These are phyloP conservation scores for Geranium brycei DNA, from an alignment of 345 rosid genomes.

Conservation along the genomic window DNA sequence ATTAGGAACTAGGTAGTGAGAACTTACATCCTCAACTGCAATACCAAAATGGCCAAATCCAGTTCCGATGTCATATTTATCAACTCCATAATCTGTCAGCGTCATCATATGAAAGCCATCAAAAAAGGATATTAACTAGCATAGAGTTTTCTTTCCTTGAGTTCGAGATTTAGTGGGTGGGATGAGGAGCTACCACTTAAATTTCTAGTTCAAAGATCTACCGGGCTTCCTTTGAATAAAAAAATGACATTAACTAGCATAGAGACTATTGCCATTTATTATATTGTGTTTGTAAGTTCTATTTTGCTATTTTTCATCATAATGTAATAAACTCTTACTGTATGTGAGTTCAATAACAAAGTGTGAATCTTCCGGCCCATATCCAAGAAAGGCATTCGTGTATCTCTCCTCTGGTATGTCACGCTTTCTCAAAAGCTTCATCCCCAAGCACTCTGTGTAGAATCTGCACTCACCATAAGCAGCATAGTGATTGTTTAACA, in stretches of 20 bases:
- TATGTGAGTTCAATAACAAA: constrained; percentile 89
- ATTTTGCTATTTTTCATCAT: background rate
- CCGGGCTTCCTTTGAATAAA: too few species aligned
- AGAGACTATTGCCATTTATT: background rate
- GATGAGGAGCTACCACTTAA: too few species aligned
- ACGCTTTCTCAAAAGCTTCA: constrained; percentile 91
- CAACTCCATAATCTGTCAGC: constrained; percentile 83
- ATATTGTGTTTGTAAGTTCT: too few species aligned
- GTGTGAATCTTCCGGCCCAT: constrained; percentile 94
- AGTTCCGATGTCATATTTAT: constrained; percentile 72
- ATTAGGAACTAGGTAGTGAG: background rate
- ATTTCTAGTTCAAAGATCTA: too few species aligned
- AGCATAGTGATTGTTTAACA: background rate
- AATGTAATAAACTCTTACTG: constrained; percentile 23
- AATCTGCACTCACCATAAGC: constrained; percentile 37
- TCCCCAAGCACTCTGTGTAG: constrained; percentile 90
- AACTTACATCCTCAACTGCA: constrained; percentile 87
- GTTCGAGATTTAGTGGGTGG: too few species aligned
- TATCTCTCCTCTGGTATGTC: constrained; percentile 98
- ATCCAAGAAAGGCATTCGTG: constrained; percentile 94
- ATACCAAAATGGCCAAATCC: constrained; percentile 97
- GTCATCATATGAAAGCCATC: constrained; percentile 3
- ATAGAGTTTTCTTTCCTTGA: background rate
- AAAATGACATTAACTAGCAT: background rate
- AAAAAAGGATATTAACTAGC: background rate